phyloP scores from a whole-genome alignment of 768 basidiomycete species.

The Suillus hirtellus region DNA sequence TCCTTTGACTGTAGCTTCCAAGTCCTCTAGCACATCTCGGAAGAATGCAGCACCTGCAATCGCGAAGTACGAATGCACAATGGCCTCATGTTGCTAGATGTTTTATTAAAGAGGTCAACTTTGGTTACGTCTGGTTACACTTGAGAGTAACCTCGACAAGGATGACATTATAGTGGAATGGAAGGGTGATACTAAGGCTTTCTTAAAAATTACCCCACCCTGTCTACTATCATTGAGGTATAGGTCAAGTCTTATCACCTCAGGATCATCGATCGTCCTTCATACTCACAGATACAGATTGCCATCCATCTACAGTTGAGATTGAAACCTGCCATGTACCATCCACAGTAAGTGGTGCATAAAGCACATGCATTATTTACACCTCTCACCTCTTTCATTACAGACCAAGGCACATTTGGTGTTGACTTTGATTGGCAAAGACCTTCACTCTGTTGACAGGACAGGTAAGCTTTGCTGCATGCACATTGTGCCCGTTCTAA shows the following conservation, averaged over 20 bases:
- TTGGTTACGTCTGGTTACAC: slow-evolving; percentile 81
- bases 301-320: slow-evolving; percentile 52
- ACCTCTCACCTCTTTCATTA: slow-evolving; percentile 14
- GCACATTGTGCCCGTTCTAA: slow-evolving; percentile 9
- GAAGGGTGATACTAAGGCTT: slow-evolving; percentile 77
- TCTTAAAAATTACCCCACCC: slow-evolving; percentile 60
- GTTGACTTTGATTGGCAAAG: slow-evolving; percentile 82
- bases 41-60: slow-evolving; percentile 73
- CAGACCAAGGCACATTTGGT: slow-evolving; percentile 86
- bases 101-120: slow-evolving; percentile 93
- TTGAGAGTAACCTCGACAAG: slow-evolving; percentile 75
- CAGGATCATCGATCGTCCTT: slow-evolving; percentile 61
- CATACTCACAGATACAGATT: slow-evolving; percentile 51
- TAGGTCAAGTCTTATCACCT: neutral
- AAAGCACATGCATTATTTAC: neutral
- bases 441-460: slow-evolving; percentile 80
- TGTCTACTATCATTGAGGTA: slow-evolving; percentile 7
- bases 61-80: slow-evolving; percentile 65
- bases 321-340: slow-evolving; percentile 83
- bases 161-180: slow-evolving; percentile 85
- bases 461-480: slow-evolving; percentile 52
- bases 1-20: slow-evolving; percentile 92
- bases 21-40: slow-evolving; percentile 84
- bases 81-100: slow-evolving; percentile 93
- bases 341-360: slow-evolving; percentile 74